phyloP scores from a whole-genome alignment of 2,329 filamentous ascomycete genomes.

The Myriosclerotinia curreyana region DNA sequence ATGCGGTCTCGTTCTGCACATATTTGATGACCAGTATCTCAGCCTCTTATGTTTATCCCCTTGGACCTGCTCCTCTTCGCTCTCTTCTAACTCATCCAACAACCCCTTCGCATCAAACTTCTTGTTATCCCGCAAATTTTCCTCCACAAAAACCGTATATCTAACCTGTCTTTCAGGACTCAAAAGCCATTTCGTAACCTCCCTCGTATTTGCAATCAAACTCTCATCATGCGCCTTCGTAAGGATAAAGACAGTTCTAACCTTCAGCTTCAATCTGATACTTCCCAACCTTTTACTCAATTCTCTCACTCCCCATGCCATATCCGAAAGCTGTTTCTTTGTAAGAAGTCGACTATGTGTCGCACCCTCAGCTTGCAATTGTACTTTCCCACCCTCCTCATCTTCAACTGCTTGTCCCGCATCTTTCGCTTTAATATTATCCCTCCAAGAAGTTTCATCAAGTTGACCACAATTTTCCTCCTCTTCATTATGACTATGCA shows the following conservation, averaged over 20 bases:
- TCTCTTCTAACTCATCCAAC: slow-evolving; percentile 55
- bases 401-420: slow-evolving; percentile 13
- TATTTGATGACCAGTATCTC: slow-evolving; percentile 77
- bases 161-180: slow-evolving; percentile 61
- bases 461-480: slow-evolving; percentile 46
- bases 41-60: slow-evolving; percentile 49
- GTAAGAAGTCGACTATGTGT: slow-evolving; percentile 72
- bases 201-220: slow-evolving; percentile 72
- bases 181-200: slow-evolving; percentile 78
- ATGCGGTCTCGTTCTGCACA: slow-evolving; percentile 76
- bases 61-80: slow-evolving; percentile 43
- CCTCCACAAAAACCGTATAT: slow-evolving; percentile 82
- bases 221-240: slow-evolving; percentile 89
- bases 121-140: slow-evolving; percentile 66
- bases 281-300: slow-evolving; percentile 81
- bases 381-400: slow-evolving; percentile 24
- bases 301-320: slow-evolving; percentile 94
- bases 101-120: slow-evolving; percentile 72
- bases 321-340: slow-evolving; percentile 91
- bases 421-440: slow-evolving; percentile 27
- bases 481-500: background rate
- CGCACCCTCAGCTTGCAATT: slow-evolving; percentile 23
- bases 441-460: slow-evolving; percentile 56
- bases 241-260: slow-evolving; percentile 79
- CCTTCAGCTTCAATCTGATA: slow-evolving; percentile 76